Evolutionary conservation across 2,329 filamentous ascomycete species (phyloP).

Genomic region (Epichloe coenophiala): DNA sequence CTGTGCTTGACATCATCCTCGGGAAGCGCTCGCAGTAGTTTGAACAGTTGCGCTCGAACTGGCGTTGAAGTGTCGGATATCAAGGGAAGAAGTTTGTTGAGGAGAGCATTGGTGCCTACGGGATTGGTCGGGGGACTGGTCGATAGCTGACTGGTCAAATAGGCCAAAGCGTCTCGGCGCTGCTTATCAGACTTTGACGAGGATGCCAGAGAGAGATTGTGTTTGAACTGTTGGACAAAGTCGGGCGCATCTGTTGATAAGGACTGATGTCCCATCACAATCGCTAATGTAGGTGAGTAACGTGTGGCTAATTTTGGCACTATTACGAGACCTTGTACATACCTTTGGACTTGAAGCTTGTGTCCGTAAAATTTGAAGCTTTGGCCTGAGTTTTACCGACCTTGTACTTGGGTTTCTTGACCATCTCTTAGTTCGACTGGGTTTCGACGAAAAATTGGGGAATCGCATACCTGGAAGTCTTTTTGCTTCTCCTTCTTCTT

Average conservation of each 20-base stretch:
- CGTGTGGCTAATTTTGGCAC: not conserved
- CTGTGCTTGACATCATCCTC: conserved; percentile 54
- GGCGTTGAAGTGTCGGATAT: conserved; percentile 64
- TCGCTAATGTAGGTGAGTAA: conserved; percentile 41
- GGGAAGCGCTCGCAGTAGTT: conserved; percentile 61
- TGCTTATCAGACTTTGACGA: conserved; percentile 75
- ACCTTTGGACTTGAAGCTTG: conserved; percentile 89
- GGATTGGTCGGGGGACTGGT: conserved; percentile 51
- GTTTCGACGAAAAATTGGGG: not conserved
- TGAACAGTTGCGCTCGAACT: conserved; percentile 68
- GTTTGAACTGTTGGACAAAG: conserved; percentile 60
- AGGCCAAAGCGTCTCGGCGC: conserved; percentile 70
- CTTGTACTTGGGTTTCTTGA: conserved; percentile 84
- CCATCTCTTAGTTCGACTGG: not conserved
- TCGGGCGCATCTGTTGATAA: conserved; percentile 62
- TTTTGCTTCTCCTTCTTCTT: conserved; percentile 96
- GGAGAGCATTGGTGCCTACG: conserved; percentile 60
- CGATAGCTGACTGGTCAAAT: conserved; percentile 62
- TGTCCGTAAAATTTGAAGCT: conserved; percentile 83
- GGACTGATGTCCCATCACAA: conserved; percentile 80
- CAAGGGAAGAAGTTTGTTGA: conserved; percentile 68
- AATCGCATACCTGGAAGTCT: conserved; percentile 62
- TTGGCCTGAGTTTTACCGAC: conserved; percentile 87
- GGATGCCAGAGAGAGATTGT: conserved; percentile 67
- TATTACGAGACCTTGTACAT: conserved; percentile 8